Conservation (phyloP, 371 early-diverging fungal species). For the Syncephalis plumigaleata region DNA sequence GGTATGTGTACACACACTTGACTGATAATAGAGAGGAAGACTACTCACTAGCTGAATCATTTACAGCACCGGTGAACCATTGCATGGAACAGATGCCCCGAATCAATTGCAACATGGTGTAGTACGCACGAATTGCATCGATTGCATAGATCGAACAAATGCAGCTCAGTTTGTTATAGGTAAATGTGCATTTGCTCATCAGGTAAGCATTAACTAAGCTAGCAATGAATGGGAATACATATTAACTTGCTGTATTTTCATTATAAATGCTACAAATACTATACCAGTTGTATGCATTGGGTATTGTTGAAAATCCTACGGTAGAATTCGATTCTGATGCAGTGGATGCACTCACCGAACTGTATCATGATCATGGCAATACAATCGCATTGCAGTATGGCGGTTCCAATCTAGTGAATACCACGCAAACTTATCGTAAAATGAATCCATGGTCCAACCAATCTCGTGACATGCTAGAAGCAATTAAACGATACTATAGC, state of each 20-base stretch:
- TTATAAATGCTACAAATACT: background rate
- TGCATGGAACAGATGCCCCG: background rate
- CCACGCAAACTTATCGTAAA: conserved; percentile 91
- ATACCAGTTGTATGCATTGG: conserved; percentile 63
- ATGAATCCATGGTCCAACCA: conserved; percentile 88
- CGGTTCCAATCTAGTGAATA: conserved; percentile 95
- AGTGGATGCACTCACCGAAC: conserved; percentile 78
- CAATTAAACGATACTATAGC: conserved; percentile 75
- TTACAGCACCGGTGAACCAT: too few species aligned
- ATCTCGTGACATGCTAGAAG: conserved; percentile 89
- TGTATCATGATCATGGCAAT: conserved; percentile 98
- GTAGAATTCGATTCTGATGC: conserved; percentile 87
- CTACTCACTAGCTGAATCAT: too few species aligned
- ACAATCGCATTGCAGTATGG: conserved; percentile 98
- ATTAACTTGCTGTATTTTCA: background rate
- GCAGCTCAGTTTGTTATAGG: conserved; percentile 96
- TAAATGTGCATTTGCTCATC: conserved; percentile 84
- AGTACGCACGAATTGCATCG: conserved; percentile 97
- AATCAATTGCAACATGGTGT: conserved; percentile 62
- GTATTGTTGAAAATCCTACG: conserved; percentile 54
- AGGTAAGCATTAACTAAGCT: conserved; percentile 15
- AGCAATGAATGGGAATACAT: background rate
- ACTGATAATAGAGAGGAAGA: too few species aligned
- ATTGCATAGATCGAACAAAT: conserved; percentile 98
- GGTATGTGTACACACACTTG: too few species aligned